These are phyloP conservation scores for Oenanthe sinensis DNA, from an alignment of 129 eudicot species.

Conservation along the genomic window DNA sequence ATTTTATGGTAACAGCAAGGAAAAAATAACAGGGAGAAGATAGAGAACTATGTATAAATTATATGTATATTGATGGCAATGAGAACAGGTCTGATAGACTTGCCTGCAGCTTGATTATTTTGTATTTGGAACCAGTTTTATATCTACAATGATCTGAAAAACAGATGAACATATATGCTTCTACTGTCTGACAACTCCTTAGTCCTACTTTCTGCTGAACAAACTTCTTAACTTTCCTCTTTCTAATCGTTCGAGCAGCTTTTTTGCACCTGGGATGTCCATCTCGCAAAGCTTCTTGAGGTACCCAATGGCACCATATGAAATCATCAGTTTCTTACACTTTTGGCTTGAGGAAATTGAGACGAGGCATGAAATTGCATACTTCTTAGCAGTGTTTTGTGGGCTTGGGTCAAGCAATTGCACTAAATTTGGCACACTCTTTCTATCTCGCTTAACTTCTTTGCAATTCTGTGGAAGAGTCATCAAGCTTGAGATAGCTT, in stretches of 20 bases:
- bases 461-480: slow-evolving; percentile 48
- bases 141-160: slow-evolving; percentile 57
- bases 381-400: slow-evolving; percentile 77
- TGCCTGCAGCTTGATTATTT: not conserved
- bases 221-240: slow-evolving; percentile 69
- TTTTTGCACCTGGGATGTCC: slow-evolving; percentile 69
- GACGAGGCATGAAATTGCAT: slow-evolving; percentile 52
- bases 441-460: slow-evolving; percentile 59
- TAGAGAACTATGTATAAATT: not conserved
- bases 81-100: not conserved
- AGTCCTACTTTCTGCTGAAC: slow-evolving; percentile 54
- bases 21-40: not conserved
- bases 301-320: slow-evolving; percentile 93
- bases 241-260: slow-evolving; percentile 80
- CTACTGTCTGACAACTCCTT: not conserved
- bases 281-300: slow-evolving; percentile 72
- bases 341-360: slow-evolving; percentile 65
- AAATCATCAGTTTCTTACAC: slow-evolving; percentile 87
- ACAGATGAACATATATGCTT: not conserved
- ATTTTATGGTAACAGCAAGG: not conserved
- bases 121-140: slow-evolving; percentile 26
- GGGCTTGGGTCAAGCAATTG: slow-evolving; percentile 82
- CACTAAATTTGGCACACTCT: slow-evolving; percentile 77
- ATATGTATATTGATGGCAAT: not conserved
- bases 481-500: slow-evolving; percentile 65